Conservation (phyloP, 495 filamentous ascomycete species). For the Cercophora newfieldiana region DNA sequence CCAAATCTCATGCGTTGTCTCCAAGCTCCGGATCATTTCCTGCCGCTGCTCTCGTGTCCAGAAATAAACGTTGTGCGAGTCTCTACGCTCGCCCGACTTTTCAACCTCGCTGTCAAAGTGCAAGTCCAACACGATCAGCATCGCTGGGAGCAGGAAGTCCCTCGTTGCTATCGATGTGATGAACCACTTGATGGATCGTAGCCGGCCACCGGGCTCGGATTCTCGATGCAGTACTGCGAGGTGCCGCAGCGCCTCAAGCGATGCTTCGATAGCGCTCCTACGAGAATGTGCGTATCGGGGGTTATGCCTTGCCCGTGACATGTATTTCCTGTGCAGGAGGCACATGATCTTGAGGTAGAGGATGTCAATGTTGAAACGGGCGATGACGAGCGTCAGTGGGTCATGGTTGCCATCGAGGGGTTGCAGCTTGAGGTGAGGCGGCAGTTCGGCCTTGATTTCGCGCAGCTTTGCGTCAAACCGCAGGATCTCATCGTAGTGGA, state of each 20-base stretch:
- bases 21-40: constrained; percentile 73
- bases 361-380: constrained; percentile 77
- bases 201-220: constrained; percentile 67
- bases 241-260: constrained; percentile 71
- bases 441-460: constrained; percentile 63
- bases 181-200: constrained; percentile 72
- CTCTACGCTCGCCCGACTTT: constrained; percentile 33
- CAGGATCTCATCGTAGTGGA: constrained; percentile 78
- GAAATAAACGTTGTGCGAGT: constrained; percentile 55
- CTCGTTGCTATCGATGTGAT: constrained; percentile 74
- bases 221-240: constrained; percentile 77
- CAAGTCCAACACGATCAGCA: constrained; percentile 83
- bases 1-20: constrained; percentile 76
- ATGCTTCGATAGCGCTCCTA: constrained; percentile 77
- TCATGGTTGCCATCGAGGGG: constrained; percentile 73
- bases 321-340: constrained; percentile 82
- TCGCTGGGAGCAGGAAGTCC: constrained; percentile 85
- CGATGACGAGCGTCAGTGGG: constrained; percentile 75
- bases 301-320: constrained; percentile 67
- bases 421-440: constrained; percentile 68
- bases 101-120: constrained; percentile 49
- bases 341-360: constrained; percentile 80
- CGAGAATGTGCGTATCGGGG: constrained; percentile 77
- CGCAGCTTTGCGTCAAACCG: constrained; percentile 72
- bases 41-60: constrained; percentile 71